phyloP scores from a whole-genome alignment of 75 land plant species.

The Cupressus sempervirens region DNA sequence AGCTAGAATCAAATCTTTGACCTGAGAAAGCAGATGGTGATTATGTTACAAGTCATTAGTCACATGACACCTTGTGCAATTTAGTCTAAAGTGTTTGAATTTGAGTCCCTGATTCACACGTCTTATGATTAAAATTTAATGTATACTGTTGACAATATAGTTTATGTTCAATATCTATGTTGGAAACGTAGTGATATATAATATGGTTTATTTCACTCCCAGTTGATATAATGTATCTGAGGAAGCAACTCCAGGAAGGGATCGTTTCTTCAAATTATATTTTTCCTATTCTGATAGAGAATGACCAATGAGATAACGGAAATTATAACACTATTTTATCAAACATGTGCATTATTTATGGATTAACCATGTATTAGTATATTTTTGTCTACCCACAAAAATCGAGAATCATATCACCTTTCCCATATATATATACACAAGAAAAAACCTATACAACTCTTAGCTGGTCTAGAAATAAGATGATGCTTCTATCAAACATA shows the following conservation, averaged over 20 bases:
- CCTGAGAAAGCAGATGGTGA: neutral
- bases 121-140: neutral
- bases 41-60: neutral
- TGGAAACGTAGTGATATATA: neutral
- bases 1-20: neutral
- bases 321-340: neutral
- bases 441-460: neutral
- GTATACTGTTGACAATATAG: neutral
- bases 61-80: neutral
- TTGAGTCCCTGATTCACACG: neutral
- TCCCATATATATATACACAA: neutral
- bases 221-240: neutral
- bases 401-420: neutral
- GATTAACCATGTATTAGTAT: no score
- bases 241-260: neutral
- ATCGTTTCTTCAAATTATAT: no score
- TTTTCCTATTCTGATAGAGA: no score
- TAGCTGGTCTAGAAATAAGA: neutral
- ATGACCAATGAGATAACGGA: neutral
- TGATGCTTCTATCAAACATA: neutral
- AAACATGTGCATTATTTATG: no score
- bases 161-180: neutral
- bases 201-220: neutral
- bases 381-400: no score
- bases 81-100: neutral